phyloP scores from a whole-genome alignment of 768 basidiomycete species.

The Boletus barrowsii region DNA sequence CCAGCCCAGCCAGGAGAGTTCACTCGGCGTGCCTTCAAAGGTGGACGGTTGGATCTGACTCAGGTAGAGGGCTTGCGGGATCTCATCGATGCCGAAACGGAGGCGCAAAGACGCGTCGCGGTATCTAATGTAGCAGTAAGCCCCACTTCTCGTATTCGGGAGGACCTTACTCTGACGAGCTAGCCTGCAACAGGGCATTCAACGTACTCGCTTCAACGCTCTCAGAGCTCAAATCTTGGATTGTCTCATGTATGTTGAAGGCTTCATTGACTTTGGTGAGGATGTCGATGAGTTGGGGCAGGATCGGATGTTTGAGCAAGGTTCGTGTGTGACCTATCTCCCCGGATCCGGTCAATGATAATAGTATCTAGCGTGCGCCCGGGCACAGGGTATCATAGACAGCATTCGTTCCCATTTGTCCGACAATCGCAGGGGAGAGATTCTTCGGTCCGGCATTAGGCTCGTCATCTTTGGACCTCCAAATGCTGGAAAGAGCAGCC shows the following conservation, averaged over 20 bases:
- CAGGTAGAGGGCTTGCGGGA: conserved; percentile 88
- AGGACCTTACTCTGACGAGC: neutral
- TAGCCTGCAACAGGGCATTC: conserved; percentile 53
- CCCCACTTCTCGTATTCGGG: conserved; percentile 8
- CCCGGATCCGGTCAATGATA: neutral
- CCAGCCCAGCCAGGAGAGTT: conserved; percentile 89
- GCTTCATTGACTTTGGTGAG: conserved; percentile 91
- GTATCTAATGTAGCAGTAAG: conserved; percentile 65
- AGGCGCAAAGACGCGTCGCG: conserved; percentile 73
- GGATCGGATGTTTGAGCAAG: conserved; percentile 71
- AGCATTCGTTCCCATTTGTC: conserved; percentile 56
- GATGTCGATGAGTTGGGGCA: conserved; percentile 75
- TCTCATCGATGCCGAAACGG: conserved; percentile 86
- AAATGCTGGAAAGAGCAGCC: conserved; percentile 90
- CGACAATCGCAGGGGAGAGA: conserved; percentile 78
- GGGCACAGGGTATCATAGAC: conserved; percentile 46
- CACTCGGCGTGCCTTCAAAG: conserved; percentile 77
- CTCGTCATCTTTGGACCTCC: conserved; percentile 90
- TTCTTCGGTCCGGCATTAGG: conserved; percentile 76
- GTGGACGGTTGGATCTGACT: conserved; percentile 80
- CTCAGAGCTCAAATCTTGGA: conserved; percentile 65
- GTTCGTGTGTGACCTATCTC: conserved; percentile 34
- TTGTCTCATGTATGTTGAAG: conserved; percentile 78
- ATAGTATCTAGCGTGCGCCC: conserved; percentile 44
- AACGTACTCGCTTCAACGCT: conserved; percentile 56